Percentiles rank a stretch among this genome's conserved stretches.
phyloP scores from a whole-genome alignment of 768 basidiomycete genomes.

The Termitomyces sp. region DNA sequence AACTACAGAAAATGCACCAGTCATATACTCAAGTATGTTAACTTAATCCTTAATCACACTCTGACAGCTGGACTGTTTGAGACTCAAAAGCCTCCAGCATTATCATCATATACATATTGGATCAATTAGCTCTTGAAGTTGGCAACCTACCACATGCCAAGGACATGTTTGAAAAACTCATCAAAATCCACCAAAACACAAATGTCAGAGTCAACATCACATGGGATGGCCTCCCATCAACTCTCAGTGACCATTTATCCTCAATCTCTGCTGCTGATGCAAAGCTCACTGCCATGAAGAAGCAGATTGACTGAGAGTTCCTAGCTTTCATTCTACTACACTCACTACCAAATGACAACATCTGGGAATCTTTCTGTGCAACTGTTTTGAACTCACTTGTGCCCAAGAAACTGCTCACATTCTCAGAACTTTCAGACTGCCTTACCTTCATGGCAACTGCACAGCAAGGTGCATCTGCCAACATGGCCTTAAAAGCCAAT shows the following conservation, averaged over 20 bases:
- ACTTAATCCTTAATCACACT: neutral
- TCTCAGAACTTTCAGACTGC: neutral
- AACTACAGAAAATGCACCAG: neutral
- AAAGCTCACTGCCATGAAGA: neutral
- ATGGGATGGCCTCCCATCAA: neutral
- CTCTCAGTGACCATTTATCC: neutral
- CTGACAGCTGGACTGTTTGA: neutral
- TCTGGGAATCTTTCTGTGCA: neutral
- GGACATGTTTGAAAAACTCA: neutral
- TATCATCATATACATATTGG: neutral
- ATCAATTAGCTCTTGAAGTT: neutral
- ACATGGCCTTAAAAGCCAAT: neutral
- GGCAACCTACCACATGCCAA: neutral
- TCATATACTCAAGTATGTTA: neutral
- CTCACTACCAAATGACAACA: neutral
- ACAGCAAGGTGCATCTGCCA: neutral
- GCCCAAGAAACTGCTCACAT: neutral
- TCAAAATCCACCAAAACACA: neutral
- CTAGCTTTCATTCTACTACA: neutral
- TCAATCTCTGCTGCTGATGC: neutral
- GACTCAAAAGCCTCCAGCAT: neutral
- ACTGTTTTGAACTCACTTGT: neutral
- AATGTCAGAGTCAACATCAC: neutral
- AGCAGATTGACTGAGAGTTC: no score
- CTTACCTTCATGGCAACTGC: neutral